Base-by-base conservation (phyloP, 805 yeast genomes). In the Teunomyces pallodes region DNA sequence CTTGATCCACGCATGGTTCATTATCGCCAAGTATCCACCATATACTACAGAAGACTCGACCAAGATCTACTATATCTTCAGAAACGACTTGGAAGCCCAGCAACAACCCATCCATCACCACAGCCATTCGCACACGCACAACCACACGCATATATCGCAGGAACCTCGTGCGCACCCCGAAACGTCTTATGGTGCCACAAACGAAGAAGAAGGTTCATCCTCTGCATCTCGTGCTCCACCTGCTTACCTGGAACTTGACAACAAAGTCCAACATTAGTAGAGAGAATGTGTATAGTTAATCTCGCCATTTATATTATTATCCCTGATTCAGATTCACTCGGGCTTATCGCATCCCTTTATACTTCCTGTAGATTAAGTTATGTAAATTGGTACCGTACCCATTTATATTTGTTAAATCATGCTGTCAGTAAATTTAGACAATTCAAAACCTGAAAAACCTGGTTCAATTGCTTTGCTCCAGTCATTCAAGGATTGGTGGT, bases 1-100 rank as follows among this genome's bases (percentile, higher is more conserved):
- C 0, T 60, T 78, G 39, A 61, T 77, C 17, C 82, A 77, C 56
- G 67, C 82, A 9, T 66, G 80, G 67, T 77, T 77, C 55, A 70
- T 78, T 46, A 67, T 78, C 33, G 76, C 78, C 47, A 72, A 71
- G 50, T 72, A 73, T 53, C 78, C 77, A 5, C 77, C 76, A 3
- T 68, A 69, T 52, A 44, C 60, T 8, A 29, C 42, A 24, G 50
- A 57, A 31, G 50, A 53, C 32, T 66, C 62, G 38, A 52, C 64
- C 46, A 63, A 61, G 50, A 61, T 69, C 7, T 70, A 67, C 57
- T 69, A 69, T 48, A 57, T 72, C 3, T 64, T 69, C 51, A 51
- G 66, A 16, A 52, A 57, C 33, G 76, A 73, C 50, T 57, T 73
- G 42, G 78, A 73, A 52, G 53, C 52, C 43, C 65, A 60, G 48